phyloP scores from a whole-genome alignment of 192 early-diverging fungal genomes.

The Physocladia obscura region DNA sequence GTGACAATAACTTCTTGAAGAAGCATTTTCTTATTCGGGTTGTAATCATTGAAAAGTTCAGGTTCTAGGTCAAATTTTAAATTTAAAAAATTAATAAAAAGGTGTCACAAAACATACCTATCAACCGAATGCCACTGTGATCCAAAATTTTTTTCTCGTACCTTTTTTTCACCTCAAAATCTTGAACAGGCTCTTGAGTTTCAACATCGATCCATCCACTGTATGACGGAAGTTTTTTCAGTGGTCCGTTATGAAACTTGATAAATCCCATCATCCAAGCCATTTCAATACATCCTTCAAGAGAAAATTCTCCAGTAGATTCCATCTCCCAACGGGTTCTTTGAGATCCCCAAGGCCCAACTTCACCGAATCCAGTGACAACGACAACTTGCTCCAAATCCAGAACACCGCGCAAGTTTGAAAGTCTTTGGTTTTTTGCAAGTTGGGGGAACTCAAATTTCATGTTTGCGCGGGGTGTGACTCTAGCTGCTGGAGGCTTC shows the following conservation, averaged over 20 bases:
- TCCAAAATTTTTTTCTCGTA: constrained; percentile 87
- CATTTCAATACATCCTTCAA: constrained; percentile 93
- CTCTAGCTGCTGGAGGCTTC: constrained; percentile 47
- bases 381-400: constrained; percentile 92
- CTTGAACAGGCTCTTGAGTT: constrained; percentile 80
- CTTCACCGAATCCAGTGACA: constrained; percentile 89
- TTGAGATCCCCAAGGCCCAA: constrained; percentile 86
- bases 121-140: constrained; percentile 89
- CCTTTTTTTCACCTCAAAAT: constrained; percentile 82
- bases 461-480: constrained; percentile 86
- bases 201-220: constrained; percentile 92
- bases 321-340: constrained; percentile 98
- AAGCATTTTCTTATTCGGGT: constrained; percentile 81
- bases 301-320: constrained; percentile 80
- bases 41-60: constrained; percentile 78
- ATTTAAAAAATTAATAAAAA: constrained; percentile 5
- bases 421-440: constrained; percentile 57
- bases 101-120: constrained; percentile 38
- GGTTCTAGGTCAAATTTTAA: constrained; percentile 53
- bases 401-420: constrained; percentile 70
- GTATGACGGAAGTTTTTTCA: constrained; percentile 74
- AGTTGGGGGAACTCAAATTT: constrained; percentile 79
- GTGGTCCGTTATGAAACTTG: constrained; percentile 79
- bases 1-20: constrained; percentile 88
- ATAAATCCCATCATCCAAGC: constrained; percentile 98